Percentiles rank a stretch among this genome's conserved stretches.
Conservation (phyloP, 148 eudicot species). For the Amaranthus cruentus region DNA sequence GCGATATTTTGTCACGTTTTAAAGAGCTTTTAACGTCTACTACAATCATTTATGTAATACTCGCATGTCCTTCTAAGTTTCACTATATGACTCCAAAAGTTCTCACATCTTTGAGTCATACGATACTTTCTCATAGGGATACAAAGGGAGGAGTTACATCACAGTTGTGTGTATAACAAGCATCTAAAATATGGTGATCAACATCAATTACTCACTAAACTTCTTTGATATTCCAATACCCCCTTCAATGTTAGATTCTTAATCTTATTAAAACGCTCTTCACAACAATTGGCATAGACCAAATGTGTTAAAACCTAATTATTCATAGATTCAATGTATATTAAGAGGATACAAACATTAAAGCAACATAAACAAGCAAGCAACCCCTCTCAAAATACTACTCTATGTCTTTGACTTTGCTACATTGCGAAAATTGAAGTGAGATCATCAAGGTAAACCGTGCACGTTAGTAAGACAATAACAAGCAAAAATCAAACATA, state of each 20-base stretch:
- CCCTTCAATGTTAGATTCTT: conserved; percentile 10
- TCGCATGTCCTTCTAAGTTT: not conserved
- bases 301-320: not conserved
- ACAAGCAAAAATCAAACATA: not conserved
- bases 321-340: not conserved
- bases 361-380: not conserved
- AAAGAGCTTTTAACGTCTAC: not conserved
- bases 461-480: not conserved
- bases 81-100: too few species aligned
- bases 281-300: not conserved
- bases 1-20: not conserved
- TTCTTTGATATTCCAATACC: not conserved
- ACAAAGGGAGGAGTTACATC: too few species aligned
- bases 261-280: not conserved
- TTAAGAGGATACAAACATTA: not conserved
- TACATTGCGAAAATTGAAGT: too few species aligned
- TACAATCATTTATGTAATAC: not conserved
- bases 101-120: too few species aligned
- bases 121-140: too few species aligned
- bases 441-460: not conserved
- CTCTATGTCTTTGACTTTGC: too few species aligned
- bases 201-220: not conserved
- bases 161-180: not conserved
- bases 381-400: not conserved
- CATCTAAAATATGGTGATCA: not conserved